phyloP scores from a whole-genome alignment of 2,329 filamentous ascomycete genomes.

The Podosphaera xanthii region DNA sequence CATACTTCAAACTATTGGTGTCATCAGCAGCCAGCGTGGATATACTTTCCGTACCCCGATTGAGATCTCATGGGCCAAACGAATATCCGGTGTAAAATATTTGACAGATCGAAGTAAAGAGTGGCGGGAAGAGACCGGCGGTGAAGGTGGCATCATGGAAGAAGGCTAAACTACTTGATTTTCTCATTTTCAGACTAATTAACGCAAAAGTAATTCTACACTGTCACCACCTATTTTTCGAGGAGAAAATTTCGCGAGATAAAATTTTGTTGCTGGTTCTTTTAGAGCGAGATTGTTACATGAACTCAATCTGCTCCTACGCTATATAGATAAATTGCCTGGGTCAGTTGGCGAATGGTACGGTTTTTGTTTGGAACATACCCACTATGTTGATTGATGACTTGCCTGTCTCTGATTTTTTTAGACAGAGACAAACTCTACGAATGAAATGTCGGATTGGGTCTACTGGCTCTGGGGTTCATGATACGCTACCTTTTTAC shows the following conservation, averaged over 20 bases:
- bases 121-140: constrained; percentile 58
- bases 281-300: not conserved
- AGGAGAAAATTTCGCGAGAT: not conserved
- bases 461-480: too few species aligned
- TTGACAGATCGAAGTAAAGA: constrained; percentile 68
- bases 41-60: constrained; percentile 84
- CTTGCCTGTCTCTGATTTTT: not conserved
- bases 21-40: constrained; percentile 81
- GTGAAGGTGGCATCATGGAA: constrained; percentile 15
- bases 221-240: not conserved
- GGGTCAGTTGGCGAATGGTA: not conserved
- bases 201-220: too few species aligned
- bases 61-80: constrained; percentile 70
- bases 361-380: not conserved
- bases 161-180: constrained; percentile 9
- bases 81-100: constrained; percentile 59
- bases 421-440: not conserved
- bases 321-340: not conserved
- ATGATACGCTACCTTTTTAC: too few species aligned
- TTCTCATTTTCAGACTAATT: too few species aligned
- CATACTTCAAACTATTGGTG: constrained; percentile 84
- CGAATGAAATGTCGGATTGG: too few species aligned
- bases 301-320: not conserved
- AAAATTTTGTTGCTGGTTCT: not conserved
- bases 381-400: not conserved